Percentiles rank a stretch among this genome's conserved stretches.
phyloP scores from a whole-genome alignment of 139 green algal genomes.

The Auxenochlorella protothecoides region DNA sequence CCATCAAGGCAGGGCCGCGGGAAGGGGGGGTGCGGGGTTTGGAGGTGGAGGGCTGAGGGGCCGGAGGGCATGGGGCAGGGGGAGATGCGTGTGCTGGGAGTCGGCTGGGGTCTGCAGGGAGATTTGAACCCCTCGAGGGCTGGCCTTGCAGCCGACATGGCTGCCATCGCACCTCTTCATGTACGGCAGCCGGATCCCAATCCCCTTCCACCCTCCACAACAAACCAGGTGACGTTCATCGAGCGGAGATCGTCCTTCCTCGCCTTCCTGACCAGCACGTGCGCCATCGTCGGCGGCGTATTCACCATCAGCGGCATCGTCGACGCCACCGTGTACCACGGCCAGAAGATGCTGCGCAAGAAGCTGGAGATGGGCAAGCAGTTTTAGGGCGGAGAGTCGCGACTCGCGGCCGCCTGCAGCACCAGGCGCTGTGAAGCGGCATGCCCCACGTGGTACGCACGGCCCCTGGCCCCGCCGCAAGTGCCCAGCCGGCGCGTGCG shows the following conservation, averaged over 20 bases:
- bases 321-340: slow-evolving; percentile 80
- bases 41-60: too few species aligned
- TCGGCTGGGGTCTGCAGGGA: background rate
- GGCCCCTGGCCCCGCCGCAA: too few species aligned
- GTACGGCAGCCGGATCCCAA: too few species aligned
- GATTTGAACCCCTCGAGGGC: background rate
- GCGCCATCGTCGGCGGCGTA: slow-evolving; percentile 92
- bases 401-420: too few species aligned
- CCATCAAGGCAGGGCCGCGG: slow-evolving; percentile 67
- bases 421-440: too few species aligned
- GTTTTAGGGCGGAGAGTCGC: slow-evolving; percentile 7
- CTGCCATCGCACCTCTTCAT: too few species aligned
- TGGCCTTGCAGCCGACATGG: background rate
- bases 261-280: slow-evolving; percentile 86
- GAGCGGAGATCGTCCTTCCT: slow-evolving; percentile 73
- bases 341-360: slow-evolving; percentile 68
- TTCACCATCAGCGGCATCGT: slow-evolving; percentile 95
- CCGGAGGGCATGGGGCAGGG: too few species aligned
- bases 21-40: too few species aligned
- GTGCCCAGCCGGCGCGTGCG: too few species aligned
- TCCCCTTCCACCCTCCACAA: too few species aligned
- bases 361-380: slow-evolving; percentile 96
- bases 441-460: too few species aligned
- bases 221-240: slow-evolving; percentile 46
- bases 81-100: too few species aligned